phyloP scores from a whole-genome alignment of 352 stramenopile genomes.

The Aphanomyces astaci region DNA sequence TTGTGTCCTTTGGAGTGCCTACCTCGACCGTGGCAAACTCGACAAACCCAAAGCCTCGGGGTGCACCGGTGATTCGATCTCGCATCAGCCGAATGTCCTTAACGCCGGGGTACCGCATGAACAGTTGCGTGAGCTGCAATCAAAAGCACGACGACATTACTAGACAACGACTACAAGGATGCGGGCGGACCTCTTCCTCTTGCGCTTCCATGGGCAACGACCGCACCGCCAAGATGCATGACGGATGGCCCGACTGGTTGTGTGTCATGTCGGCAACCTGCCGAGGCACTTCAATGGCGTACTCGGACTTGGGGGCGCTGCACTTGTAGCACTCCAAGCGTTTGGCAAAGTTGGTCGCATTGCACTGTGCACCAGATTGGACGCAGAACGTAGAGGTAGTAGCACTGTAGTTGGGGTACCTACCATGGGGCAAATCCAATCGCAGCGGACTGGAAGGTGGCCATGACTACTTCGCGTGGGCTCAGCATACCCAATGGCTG shows the following conservation, averaged over 20 bases:
- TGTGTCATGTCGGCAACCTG: slow-evolving; percentile 6
- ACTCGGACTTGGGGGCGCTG: slow-evolving; percentile 32
- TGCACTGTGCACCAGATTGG: slow-evolving; percentile 45
- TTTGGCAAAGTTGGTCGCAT: slow-evolving; percentile 63
- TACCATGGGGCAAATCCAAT: slow-evolving; percentile 71
- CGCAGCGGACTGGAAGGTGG: slow-evolving; percentile 32
- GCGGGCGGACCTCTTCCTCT: slow-evolving; percentile 54
- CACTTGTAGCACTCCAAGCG: slow-evolving; percentile 67
- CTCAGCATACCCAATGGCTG: slow-evolving; percentile 46
- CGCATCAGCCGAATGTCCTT: slow-evolving; percentile 66
- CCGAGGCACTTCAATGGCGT: slow-evolving; percentile 34
- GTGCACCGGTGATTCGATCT: slow-evolving; percentile 54
- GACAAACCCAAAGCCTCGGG: slow-evolving; percentile 69
- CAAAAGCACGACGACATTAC: not conserved
- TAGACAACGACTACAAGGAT: not conserved
- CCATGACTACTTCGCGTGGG: slow-evolving; percentile 26
- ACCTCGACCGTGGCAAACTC: slow-evolving; percentile 68
- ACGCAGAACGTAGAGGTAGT: not conserved
- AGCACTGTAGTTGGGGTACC: not conserved
- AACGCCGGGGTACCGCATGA: slow-evolving; percentile 54
- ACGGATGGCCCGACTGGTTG: slow-evolving; percentile 29
- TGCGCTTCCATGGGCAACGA: slow-evolving; percentile 62
- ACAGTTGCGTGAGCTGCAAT: slow-evolving; percentile 62
- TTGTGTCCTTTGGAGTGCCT: slow-evolving; percentile 16
- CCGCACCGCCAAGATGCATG: slow-evolving; percentile 56